These are phyloP conservation scores for Saururus chinensis DNA, from an alignment of 164 flowering plant genomes.

Conservation along the genomic window DNA sequence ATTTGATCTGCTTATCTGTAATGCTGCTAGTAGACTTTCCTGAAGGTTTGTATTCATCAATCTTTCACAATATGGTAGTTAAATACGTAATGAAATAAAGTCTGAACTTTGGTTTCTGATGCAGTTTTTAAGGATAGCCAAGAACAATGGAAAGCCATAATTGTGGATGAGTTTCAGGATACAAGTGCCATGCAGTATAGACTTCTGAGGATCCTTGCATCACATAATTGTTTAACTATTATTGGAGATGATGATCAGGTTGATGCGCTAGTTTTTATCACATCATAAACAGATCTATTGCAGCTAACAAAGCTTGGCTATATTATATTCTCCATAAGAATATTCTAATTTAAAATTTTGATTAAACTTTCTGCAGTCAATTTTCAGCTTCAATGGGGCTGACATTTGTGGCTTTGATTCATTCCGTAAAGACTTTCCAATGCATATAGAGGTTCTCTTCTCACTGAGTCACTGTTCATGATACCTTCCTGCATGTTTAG, in stretches of 20 bases:
- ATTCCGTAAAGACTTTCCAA: constrained; percentile 74
- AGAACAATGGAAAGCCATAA: constrained; percentile 69
- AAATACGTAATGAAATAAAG: not conserved
- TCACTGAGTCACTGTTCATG: not conserved
- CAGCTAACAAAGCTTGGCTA: not conserved
- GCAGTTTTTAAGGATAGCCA: constrained; percentile 61
- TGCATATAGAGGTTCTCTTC: constrained; percentile 64
- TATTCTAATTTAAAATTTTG: not conserved
- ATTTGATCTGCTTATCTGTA: constrained; percentile 72
- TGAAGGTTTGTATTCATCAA: constrained; percentile 38
- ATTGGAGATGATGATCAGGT: constrained; percentile 99
- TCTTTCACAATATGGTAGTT: no score
- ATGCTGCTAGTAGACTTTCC: constrained; percentile 68
- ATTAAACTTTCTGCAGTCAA: constrained; percentile 56
- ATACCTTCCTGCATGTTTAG: not conserved
- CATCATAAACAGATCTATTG: not conserved
- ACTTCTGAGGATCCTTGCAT: constrained; percentile 58
- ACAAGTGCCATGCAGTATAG: constrained; percentile 88
- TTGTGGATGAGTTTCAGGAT: constrained; percentile 94
- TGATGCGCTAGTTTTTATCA: not conserved
- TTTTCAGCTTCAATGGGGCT: constrained; percentile 96
- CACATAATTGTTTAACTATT: constrained; percentile 70
- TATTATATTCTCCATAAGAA: not conserved
- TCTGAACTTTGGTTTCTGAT: not conserved
- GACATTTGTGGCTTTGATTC: constrained; percentile 82